Conservation (phyloP, 169 alveolate species). For the Sarcocystis neurona region DNA sequence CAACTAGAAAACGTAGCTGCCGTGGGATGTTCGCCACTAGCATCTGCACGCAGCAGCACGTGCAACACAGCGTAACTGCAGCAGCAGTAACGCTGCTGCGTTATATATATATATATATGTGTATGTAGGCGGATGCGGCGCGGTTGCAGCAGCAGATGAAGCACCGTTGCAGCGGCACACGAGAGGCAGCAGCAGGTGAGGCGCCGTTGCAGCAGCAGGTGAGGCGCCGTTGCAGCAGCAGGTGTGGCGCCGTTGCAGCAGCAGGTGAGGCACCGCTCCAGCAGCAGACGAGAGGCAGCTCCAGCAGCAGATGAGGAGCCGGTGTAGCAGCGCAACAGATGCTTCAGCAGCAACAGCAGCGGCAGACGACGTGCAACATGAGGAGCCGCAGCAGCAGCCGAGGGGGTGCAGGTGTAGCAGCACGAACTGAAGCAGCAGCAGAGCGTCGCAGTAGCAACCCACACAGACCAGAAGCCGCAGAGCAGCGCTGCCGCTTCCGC, state of each 20-base stretch:
- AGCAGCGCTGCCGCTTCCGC: too few relatives aligned
- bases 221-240: background rate
- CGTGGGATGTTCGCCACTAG: slow-evolving; percentile 87
- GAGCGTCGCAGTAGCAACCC: too few relatives aligned
- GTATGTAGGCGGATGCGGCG: background rate
- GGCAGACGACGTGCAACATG: too few relatives aligned
- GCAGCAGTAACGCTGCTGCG: background rate
- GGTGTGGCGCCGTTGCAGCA: background rate
- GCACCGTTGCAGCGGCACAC: background rate
- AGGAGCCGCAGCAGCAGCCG: too few relatives aligned
- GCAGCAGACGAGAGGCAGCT: too few relatives aligned
- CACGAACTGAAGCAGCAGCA: too few relatives aligned
- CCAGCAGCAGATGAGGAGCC: too few relatives aligned
- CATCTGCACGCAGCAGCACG: slow-evolving; percentile 45
- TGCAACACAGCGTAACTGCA: background rate
- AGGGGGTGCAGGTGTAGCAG: too few relatives aligned
- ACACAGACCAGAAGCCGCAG: too few relatives aligned
- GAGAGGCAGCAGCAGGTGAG: background rate
- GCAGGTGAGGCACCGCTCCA: background rate
- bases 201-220: background rate
- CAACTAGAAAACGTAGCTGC: slow-evolving; percentile 85
- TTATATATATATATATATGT: background rate
- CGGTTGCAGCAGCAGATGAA: background rate
- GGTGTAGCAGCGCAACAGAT: too few relatives aligned
- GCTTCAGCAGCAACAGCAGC: too few relatives aligned